Base-by-base conservation (phyloP, 768 basidiomycete genomes). In the Phylloporus sp. region DNA sequence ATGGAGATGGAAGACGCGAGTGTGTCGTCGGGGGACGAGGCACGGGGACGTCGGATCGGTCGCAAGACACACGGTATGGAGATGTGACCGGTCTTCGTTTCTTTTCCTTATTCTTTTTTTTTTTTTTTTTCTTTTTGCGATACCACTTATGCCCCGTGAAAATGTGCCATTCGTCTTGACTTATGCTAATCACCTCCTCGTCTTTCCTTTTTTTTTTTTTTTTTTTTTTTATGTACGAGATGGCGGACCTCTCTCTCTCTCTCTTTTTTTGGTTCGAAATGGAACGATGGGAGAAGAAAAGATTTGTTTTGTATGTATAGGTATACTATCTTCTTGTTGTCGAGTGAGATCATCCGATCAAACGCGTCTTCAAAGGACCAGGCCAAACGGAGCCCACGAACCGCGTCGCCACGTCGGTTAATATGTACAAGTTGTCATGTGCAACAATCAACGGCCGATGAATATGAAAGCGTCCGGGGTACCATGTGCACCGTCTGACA, bases 11-110 rank as follows among this genome's bases (percentile, higher is more conserved):
- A 59, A 8, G 56, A 55, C 10, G 39, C 16, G 8, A 45, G 36
- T 6, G 29, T 46, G 22, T 32, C 8, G 6, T 47, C 47, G 18
- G 52, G 38, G 2, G 40, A 28, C 27, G 59, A 58, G 23, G 16
- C 36, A 18, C 59, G 61, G n/a, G 61, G 63, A 28, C 62, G 61
- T 40, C 61, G 29, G 9, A 49, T 39, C 16, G 62, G 42, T 7
- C 63, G 62, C 47, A 62, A 61, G 51, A 8, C 6, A 1, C 62
- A 51, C 11, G 40, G 42, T 23, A 63, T 63, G 61, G 52, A 47
- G 27, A 51, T 64, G 6, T 64, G 41, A 55, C n/a, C 16, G n/a
- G n/a, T n/a, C n/a, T n/a, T n/a, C n/a, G n/a, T n/a, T n/a, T n/a
- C n/a, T n/a, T 41, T 6, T 26, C 22, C 38, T 22, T 15, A 12